Evolutionary conservation across 345 rosid species (phyloP), one percentile per base, ranked within the genome.

Genomic region (Raphanus sativus): DNA sequence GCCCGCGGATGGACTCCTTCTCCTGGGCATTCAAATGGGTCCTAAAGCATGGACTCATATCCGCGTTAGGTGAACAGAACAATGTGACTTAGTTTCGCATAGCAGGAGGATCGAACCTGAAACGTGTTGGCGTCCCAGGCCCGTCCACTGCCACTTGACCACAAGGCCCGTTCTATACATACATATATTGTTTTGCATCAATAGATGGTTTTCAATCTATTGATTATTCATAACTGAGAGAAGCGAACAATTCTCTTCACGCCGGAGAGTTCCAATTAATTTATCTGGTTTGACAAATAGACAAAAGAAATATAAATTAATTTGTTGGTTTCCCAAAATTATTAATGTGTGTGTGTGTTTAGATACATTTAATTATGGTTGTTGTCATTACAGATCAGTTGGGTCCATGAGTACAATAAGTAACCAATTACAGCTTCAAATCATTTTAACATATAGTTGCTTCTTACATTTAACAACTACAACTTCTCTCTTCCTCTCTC

Each of bases 371-470:
- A 60, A 61, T 16, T 50, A 50, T 62, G 59, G 81, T 67, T 36
- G 69, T 73, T 73, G 69, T 73, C 77, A 61, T 73, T 73, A 73
- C 74, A 78, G 77, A 78, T 67, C 74, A 78, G 1, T 67, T 68
- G 74, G 82, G 82, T 62, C 78, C 75, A 62, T 67, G 33, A 78
- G 45, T 73, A 73, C 54, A 71, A 48, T 48, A 67, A 65, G 67
- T 56, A 65, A 59, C 70, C 62, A 78, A 71, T 65, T 71, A 71
- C 60, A 65, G 55, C 74, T 73, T 65, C 56, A 58, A 71, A 72
- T 78, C 32, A 67, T 73, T 58, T 58, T 56, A 50, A 33, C 70
- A 61, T 62, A 29, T 16, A 12, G 7, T 69, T 34, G 38, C 61
- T 78, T 62, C 15, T 16, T 0, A 65, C n/a, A 52, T 54, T 65